A percentile compares a stretch with the other conserved stretches of the same genome.
These are phyloP conservation scores for Flaveria floridana DNA, from an alignment of 140 eudicot species.

Conservation along the genomic window DNA sequence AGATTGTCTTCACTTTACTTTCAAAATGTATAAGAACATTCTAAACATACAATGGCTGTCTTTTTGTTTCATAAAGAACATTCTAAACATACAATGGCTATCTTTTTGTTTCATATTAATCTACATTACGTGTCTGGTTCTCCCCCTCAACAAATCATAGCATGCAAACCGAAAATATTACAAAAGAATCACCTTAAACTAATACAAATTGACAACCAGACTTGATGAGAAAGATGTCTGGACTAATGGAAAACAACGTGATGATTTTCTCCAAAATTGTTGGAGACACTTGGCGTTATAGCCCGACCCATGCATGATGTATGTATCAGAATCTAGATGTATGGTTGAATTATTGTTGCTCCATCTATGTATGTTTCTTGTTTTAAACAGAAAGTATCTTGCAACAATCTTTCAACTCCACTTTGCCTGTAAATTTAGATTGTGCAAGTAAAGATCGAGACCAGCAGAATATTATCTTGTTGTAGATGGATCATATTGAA, in stretches of 20 bases:
- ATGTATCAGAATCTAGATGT: background rate
- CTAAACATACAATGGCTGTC: slow-evolving; percentile 19
- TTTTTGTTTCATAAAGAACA: background rate
- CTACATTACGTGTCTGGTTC: slow-evolving; percentile 30
- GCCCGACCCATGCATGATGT: no score
- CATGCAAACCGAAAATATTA: slow-evolving; percentile 16
- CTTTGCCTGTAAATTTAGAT: slow-evolving; percentile 27
- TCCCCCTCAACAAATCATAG: slow-evolving; percentile 22
- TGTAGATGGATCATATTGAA: background rate
- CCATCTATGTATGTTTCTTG: slow-evolving; percentile 27
- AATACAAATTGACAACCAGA: background rate
- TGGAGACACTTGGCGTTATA: slow-evolving; percentile 29
- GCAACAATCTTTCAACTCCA: background rate
- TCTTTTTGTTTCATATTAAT: slow-evolving; percentile 8
- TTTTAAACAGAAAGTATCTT: no score
- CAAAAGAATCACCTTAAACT: slow-evolving; percentile 39
- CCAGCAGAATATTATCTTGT: no score
- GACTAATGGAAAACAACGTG: slow-evolving; percentile 6
- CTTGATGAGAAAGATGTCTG: slow-evolving; percentile 7
- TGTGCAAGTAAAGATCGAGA: slow-evolving; percentile 9
- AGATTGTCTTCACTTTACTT: background rate
- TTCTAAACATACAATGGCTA: slow-evolving; percentile 1
- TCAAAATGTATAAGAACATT: slow-evolving; percentile 4
- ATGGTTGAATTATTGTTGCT: slow-evolving; percentile 28
- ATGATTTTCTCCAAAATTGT: slow-evolving; percentile 33